Conservation (phyloP, 495 filamentous ascomycete species). For the Hypoxylon crocopeplum region DNA sequence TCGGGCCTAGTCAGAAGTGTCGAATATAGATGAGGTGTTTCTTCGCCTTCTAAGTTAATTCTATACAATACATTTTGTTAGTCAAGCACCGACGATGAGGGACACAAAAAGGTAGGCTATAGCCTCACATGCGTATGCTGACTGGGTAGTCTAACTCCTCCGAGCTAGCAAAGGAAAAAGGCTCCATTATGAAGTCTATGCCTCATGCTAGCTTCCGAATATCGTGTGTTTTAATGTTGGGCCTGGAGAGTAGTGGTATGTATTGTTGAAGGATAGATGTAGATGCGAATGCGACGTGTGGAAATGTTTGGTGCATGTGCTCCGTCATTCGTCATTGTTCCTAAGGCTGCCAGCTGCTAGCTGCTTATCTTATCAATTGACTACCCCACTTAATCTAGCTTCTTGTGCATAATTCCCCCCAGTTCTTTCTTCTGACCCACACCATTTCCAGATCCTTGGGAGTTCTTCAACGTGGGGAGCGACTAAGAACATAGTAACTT, state of each 20-base stretch:
- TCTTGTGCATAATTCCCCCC: too few species aligned
- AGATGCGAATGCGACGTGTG: too few species aligned
- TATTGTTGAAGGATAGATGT: slow-evolving; percentile 2
- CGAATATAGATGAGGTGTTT: slow-evolving; percentile 78
- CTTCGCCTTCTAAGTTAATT: slow-evolving; percentile 85
- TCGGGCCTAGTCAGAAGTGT: slow-evolving; percentile 78
- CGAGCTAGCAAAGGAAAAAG: slow-evolving; percentile 92
- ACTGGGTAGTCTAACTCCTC: slow-evolving; percentile 78
- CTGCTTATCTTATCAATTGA: too few species aligned
- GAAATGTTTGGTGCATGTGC: too few species aligned
- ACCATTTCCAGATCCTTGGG: too few species aligned
- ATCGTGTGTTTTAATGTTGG: background rate
- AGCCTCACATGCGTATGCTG: slow-evolving; percentile 77
- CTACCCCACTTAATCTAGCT: too few species aligned
- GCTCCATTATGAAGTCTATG: slow-evolving; percentile 70
- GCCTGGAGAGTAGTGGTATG: background rate
- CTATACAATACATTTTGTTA: slow-evolving; percentile 47
- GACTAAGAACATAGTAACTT: too few species aligned
- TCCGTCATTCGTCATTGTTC: too few species aligned
- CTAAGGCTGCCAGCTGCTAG: too few species aligned
- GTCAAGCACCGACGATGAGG: slow-evolving; percentile 10
- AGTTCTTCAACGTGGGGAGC: too few species aligned
- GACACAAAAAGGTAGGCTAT: slow-evolving; percentile 28
- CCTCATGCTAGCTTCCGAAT: slow-evolving; percentile 9
- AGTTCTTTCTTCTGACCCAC: too few species aligned